Evolutionary conservation across 257 asterid genomes (phyloP).

Genomic region (Penstemon newberryi): DNA sequence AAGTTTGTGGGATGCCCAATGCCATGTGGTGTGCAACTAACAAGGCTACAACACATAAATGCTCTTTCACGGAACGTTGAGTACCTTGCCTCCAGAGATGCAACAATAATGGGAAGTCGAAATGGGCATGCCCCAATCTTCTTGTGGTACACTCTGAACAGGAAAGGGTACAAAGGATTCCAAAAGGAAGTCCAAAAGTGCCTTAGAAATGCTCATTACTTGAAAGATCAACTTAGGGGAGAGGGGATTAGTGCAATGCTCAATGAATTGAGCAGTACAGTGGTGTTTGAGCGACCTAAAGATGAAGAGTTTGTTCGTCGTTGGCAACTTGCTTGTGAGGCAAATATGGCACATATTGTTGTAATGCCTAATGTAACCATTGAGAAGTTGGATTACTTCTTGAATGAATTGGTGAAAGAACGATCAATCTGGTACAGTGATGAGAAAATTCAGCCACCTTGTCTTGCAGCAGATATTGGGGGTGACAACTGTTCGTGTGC

Average conservation of each 20-base stretch:
- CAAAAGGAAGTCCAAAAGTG: conserved; percentile 96
- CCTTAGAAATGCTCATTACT: conserved; percentile 89
- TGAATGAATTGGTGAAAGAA: conserved; percentile 58
- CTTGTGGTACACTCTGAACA: conserved; percentile 91
- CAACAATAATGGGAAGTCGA: conserved; percentile 98
- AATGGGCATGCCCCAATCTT: conserved; percentile 97
- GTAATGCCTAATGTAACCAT: conserved; percentile 84
- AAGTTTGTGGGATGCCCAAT: conserved; percentile 97
- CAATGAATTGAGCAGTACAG: conserved; percentile 94
- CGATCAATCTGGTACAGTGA: conserved; percentile 70
- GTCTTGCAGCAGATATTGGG: conserved; percentile 85
- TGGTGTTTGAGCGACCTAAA: conserved; percentile 89
- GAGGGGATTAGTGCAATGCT: conserved; percentile 87
- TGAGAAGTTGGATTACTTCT: conserved; percentile 75
- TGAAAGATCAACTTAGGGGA: conserved; percentile 69
- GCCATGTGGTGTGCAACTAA: conserved; percentile 96
- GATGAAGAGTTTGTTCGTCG: conserved; percentile 86
- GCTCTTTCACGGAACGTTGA: conserved; percentile 83
- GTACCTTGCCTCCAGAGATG: conserved; percentile 96
- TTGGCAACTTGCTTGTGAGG: conserved; percentile 97
- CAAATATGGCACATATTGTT: conserved; percentile 82
- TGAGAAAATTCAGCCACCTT: conserved; percentile 57
- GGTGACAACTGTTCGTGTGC: conserved; percentile 51
- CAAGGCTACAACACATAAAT: conserved; percentile 69
- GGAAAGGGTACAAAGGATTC: conserved; percentile 91